These are phyloP conservation scores for Dactylonectria macrodidyma DNA, from an alignment of 2,329 filamentous ascomycete genomes.

Conservation along the genomic window DNA sequence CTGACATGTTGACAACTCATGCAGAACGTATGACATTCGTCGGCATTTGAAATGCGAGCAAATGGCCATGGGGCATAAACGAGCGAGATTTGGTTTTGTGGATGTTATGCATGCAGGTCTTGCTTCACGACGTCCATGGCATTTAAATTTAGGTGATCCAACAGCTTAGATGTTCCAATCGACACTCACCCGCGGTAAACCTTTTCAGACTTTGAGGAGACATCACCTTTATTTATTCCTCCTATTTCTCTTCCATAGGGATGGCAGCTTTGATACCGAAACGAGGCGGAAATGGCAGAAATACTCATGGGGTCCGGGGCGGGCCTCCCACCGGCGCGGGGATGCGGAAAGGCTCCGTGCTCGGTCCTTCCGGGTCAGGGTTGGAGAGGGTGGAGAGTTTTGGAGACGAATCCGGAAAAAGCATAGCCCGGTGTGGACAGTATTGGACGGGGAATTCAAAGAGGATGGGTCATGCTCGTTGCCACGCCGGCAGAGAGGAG, in stretches of 20 bases:
- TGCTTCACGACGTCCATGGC: background rate
- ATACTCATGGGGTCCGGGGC: background rate
- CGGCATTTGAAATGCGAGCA: background rate
- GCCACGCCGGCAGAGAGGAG: background rate
- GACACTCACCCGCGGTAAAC: conserved; percentile 4
- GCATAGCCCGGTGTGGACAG: background rate
- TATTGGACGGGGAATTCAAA: background rate
- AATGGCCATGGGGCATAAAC: background rate
- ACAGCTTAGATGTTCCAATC: conserved; percentile 28
- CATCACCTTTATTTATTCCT: background rate
- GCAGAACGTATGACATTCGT: background rate
- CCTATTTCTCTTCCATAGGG: background rate
- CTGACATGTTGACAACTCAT: background rate
- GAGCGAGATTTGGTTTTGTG: background rate
- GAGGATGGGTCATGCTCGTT: background rate
- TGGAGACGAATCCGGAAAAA: conserved; percentile 1
- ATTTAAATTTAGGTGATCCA: conserved; percentile 18
- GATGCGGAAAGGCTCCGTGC: background rate
- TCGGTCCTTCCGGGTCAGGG: background rate
- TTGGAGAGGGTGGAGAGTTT: background rate
- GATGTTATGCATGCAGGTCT: background rate
- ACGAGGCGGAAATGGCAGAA: background rate
- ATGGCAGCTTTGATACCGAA: background rate
- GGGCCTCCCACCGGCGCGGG: background rate
- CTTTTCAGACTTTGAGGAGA: background rate